Evolutionary conservation across 2,329 filamentous ascomycete species (phyloP).

Genomic region (Coniella lustricola): DNA sequence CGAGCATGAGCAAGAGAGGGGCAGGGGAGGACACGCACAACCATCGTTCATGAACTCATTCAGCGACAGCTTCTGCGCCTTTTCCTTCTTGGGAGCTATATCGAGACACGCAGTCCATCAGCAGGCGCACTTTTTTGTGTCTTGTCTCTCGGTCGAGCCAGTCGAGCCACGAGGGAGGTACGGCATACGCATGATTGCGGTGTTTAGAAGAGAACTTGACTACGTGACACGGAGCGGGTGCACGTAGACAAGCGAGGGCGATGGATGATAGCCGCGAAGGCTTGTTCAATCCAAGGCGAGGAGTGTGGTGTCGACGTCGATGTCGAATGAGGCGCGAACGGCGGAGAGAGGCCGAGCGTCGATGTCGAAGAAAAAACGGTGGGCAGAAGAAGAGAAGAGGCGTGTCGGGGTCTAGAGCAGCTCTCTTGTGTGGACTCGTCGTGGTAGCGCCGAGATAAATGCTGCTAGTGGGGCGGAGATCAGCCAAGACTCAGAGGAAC

Average conservation of each 20-base stretch:
- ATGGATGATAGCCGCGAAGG: neutral
- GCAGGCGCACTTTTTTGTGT: slow-evolving; percentile 25
- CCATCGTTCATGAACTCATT: slow-evolving; percentile 91
- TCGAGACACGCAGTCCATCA: slow-evolving; percentile 31
- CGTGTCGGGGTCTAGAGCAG: neutral
- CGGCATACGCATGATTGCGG: slow-evolving; percentile 54
- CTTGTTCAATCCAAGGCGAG: neutral
- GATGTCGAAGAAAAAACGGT: neutral
- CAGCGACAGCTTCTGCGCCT: slow-evolving; percentile 94
- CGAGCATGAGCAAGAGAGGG: slow-evolving; percentile 8
- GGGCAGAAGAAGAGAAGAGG: neutral
- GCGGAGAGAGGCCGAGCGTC: neutral
- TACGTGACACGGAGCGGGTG: slow-evolving; percentile 32
- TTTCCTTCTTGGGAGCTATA: slow-evolving; percentile 84
- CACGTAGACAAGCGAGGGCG: slow-evolving; percentile 13
- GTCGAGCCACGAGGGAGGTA: slow-evolving; percentile 5
- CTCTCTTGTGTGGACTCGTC: neutral
- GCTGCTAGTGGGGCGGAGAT: slow-evolving; percentile 1
- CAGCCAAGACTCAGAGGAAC: neutral
- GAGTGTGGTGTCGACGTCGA: neutral
- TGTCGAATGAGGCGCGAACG: neutral
- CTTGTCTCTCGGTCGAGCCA: slow-evolving; percentile 11
- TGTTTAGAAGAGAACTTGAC: slow-evolving; percentile 27
- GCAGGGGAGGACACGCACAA: slow-evolving; percentile 53
- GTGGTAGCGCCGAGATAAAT: neutral